These are phyloP conservation scores for Globisporangium polare DNA, from an alignment of 352 stramenopile species.

Conservation along the genomic window DNA sequence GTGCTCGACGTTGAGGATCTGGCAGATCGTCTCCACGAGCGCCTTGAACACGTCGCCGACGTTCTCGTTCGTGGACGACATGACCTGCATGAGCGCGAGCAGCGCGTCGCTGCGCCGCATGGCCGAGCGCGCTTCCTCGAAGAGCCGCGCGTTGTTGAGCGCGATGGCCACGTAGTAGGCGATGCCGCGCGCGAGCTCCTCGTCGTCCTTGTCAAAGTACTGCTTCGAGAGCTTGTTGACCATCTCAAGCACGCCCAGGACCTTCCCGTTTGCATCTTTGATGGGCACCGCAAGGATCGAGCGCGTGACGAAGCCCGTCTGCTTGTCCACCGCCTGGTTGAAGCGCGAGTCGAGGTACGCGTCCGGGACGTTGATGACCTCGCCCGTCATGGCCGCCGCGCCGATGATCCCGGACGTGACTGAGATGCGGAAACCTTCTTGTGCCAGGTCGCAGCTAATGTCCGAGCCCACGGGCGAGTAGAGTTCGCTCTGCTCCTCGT, in stretches of 20 bases:
- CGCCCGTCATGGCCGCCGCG: constrained; percentile 55
- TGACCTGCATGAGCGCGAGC: constrained; percentile 53
- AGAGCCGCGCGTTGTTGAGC: constrained; percentile 61
- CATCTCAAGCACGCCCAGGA: constrained; percentile 68
- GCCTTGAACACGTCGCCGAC: constrained; percentile 41
- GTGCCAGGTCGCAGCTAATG: constrained; percentile 34
- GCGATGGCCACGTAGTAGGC: constrained; percentile 66
- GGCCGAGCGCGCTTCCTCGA: constrained; percentile 49
- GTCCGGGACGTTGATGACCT: constrained; percentile 77
- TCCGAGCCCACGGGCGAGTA: constrained; percentile 45
- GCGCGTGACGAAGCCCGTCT: constrained; percentile 63
- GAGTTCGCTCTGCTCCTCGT: constrained; percentile 53
- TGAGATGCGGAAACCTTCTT: constrained; percentile 49
- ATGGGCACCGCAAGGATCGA: constrained; percentile 81
- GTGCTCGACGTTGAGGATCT: constrained; percentile 57
- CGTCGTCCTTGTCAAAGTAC: constrained; percentile 71
- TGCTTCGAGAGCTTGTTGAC: constrained; percentile 62
- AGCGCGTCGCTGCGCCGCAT: constrained; percentile 65
- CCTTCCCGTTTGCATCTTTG: constrained; percentile 55
- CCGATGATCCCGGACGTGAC: constrained; percentile 49
- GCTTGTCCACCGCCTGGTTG: constrained; percentile 53
- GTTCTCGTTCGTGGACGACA: constrained; percentile 46
- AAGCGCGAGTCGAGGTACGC: constrained; percentile 63
- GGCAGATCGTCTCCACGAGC: constrained; percentile 37
- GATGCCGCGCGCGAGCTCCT: constrained; percentile 58